A percentile compares a stretch with the other conserved stretches of the same genome.
Conservation (phyloP, 148 eudicot genomes). For the Rheum nobile region DNA sequence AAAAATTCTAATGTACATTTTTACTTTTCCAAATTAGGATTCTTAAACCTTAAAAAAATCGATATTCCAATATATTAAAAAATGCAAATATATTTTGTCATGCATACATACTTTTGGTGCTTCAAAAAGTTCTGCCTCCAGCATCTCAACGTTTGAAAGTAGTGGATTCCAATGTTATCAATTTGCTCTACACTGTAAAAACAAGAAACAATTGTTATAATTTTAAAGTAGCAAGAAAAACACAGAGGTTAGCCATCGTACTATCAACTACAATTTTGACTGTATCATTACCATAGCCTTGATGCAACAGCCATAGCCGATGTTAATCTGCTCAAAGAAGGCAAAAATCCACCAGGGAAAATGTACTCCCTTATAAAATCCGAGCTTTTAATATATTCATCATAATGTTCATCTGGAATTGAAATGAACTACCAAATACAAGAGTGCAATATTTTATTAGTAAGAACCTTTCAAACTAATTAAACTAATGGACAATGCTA, state of each 20-base stretch:
- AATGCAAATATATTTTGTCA: background rate
- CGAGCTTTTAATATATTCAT: slow-evolving; percentile 36
- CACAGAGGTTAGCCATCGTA: too few relatives aligned
- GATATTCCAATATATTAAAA: too few relatives aligned
- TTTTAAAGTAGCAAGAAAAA: background rate
- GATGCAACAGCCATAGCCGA: slow-evolving; percentile 56
- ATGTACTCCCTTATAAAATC: slow-evolving; percentile 53
- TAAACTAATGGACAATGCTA: background rate
- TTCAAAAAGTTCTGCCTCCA: slow-evolving; percentile 47
- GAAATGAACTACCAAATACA: slow-evolving; percentile 32
- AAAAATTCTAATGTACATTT: too few relatives aligned
- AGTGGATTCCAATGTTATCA: slow-evolving; percentile 53
- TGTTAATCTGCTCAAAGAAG: slow-evolving; percentile 40
- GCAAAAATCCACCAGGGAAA: slow-evolving; percentile 49
- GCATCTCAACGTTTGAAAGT: slow-evolving; percentile 32
- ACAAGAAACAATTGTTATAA: background rate
- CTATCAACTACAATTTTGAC: background rate
- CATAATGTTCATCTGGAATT: slow-evolving; percentile 42
- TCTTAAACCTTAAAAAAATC: too few relatives aligned
- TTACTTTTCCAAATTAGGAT: too few relatives aligned
- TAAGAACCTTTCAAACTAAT: background rate
- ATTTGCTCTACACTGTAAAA: slow-evolving; percentile 43
- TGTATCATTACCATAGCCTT: slow-evolving; percentile 33
- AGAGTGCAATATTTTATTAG: background rate
- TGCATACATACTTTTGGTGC: slow-evolving; percentile 23